Evolutionary conservation across 192 early-diverging fungal genomes (phyloP).

Genomic region (Coemansia sp.): DNA sequence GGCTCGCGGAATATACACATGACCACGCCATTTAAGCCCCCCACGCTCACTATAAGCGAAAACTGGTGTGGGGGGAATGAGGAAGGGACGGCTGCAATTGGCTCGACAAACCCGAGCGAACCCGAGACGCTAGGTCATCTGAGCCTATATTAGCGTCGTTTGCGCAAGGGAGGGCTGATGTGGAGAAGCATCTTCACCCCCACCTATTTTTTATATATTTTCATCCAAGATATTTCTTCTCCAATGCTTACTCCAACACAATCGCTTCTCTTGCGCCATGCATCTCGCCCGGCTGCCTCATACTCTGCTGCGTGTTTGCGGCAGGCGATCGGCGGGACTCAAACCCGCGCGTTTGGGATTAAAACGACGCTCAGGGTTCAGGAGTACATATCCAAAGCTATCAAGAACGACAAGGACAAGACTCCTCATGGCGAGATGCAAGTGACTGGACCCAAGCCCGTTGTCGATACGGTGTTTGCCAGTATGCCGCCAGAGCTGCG

Average conservation of each 20-base stretch:
- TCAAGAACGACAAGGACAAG: slow-evolving; percentile 21
- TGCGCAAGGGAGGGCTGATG: background rate
- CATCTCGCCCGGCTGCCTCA: slow-evolving; percentile 7
- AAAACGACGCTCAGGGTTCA: slow-evolving; percentile 54
- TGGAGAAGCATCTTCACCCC: background rate
- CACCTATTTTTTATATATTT: background rate
- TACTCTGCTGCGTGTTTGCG: background rate
- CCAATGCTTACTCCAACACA: slow-evolving; percentile 10
- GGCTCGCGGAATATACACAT: background rate
- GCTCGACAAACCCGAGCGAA: background rate
- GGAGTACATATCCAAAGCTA: slow-evolving; percentile 41
- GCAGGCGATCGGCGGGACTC: slow-evolving; percentile 16
- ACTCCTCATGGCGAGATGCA: slow-evolving; percentile 19
- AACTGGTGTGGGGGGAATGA: background rate
- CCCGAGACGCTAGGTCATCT: background rate
- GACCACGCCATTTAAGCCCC: slow-evolving; percentile 9
- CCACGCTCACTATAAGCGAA: slow-evolving; percentile 6
- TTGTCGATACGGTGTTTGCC: slow-evolving; percentile 26
- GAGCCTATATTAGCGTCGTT: background rate
- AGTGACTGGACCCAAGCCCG: slow-evolving; percentile 28
- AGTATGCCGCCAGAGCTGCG: slow-evolving; percentile 54
- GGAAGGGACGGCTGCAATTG: background rate
- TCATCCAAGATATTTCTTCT: background rate
- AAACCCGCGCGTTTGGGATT: slow-evolving; percentile 47
- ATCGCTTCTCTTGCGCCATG: slow-evolving; percentile 14